Percentiles rank a stretch among this genome's conserved stretches.
phyloP scores from a whole-genome alignment of 2,329 filamentous ascomycete species.

The Pseudopyricularia javanii region DNA sequence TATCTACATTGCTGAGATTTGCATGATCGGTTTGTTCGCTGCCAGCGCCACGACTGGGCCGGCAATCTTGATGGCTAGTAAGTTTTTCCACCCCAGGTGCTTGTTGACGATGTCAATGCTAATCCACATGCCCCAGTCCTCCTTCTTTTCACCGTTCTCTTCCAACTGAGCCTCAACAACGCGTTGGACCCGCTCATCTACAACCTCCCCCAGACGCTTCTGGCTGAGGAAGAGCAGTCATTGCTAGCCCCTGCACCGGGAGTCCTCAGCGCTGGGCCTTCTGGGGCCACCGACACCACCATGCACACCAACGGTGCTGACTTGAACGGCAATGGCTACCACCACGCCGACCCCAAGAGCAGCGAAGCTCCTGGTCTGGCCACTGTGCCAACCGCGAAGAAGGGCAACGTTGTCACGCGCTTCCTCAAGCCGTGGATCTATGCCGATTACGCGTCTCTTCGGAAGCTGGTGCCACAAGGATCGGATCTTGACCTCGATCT shows the following conservation, averaged over 20 bases:
- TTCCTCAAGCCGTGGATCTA: slow-evolving; percentile 73
- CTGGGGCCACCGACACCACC: slow-evolving; percentile 3
- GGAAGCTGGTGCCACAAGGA: slow-evolving; percentile 53
- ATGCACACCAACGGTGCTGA: slow-evolving; percentile 10
- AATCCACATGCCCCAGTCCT: slow-evolving; percentile 30
- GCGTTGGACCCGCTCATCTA: slow-evolving; percentile 66
- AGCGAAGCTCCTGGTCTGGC: slow-evolving; percentile 10
- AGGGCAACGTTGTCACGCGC: slow-evolving; percentile 45
- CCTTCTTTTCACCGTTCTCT: slow-evolving; percentile 62
- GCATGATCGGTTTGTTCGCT: slow-evolving; percentile 70
- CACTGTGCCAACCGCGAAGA: slow-evolving; percentile 20
- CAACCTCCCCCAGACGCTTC: slow-evolving; percentile 64
- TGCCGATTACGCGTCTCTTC: slow-evolving; percentile 58
- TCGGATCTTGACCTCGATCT: slow-evolving; percentile 27
- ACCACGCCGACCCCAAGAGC: slow-evolving; percentile 10
- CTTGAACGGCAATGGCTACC: not conserved
- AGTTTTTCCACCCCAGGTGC: slow-evolving; percentile 31
- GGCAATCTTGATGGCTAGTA: slow-evolving; percentile 53
- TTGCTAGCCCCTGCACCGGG: slow-evolving; percentile 6
- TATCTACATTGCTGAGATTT: slow-evolving; percentile 69
- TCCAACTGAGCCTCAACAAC: slow-evolving; percentile 61
- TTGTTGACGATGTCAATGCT: not conserved
- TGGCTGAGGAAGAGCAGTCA: slow-evolving; percentile 29
- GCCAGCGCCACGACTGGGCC: slow-evolving; percentile 57
- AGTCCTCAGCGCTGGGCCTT: slow-evolving; percentile 4